Percentiles rank a stretch among this genome's conserved stretches.
Conservation (phyloP, 345 rosid species). For the Eucalyptus marginata region DNA sequence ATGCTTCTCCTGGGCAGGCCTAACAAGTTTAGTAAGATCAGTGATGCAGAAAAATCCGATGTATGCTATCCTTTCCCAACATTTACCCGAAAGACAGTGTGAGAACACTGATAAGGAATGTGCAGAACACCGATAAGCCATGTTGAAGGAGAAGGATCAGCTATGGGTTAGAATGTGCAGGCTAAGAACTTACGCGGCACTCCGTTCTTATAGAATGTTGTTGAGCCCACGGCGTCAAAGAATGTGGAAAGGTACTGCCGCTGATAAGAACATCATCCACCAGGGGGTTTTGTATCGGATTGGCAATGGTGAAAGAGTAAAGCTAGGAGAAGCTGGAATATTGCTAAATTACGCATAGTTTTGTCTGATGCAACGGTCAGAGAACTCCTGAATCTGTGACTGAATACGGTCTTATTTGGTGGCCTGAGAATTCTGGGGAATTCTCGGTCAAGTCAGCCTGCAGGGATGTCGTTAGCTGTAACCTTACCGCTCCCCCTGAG, state of each 20-base stretch:
- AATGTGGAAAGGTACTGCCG: not conserved
- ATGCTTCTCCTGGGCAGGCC: not conserved
- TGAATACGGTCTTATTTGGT: not conserved
- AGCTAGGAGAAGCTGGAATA: not conserved
- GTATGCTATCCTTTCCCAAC: not conserved
- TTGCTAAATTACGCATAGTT: not conserved
- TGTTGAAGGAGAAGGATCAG: not conserved
- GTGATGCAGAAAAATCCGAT: not conserved
- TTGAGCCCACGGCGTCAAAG: not conserved
- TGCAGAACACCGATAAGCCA: not conserved
- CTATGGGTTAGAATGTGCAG: not conserved
- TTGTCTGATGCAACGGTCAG: not conserved
- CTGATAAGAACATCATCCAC: not conserved
- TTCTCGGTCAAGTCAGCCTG: not conserved
- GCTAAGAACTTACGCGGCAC: not conserved
- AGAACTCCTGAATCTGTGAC: not conserved
- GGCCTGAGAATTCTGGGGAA: not conserved
- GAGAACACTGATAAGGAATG: not conserved
- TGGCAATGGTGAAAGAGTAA: not conserved
- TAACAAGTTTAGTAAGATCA: not conserved
- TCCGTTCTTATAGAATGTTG: not conserved
- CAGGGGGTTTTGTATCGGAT: not conserved
- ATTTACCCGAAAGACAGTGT: not conserved
- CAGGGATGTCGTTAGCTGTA: not conserved
- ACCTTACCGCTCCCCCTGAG: not conserved